A percentile compares a stretch with the other conserved stretches of the same genome.
Conservation (phyloP, 495 filamentous ascomycete genomes). For the Delitschia confertaspora region DNA sequence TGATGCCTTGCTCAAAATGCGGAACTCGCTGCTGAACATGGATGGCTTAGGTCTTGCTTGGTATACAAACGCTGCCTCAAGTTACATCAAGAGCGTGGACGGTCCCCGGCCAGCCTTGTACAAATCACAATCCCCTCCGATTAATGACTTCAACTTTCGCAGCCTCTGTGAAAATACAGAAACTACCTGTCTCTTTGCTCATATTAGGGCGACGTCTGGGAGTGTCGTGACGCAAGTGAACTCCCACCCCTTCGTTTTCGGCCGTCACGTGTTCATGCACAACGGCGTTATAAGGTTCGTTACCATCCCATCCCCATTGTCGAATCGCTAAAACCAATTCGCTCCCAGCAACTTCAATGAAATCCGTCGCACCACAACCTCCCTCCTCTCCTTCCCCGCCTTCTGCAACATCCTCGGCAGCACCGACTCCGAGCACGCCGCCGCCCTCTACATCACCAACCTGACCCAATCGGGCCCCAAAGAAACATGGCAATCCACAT, state of each 20-base stretch:
- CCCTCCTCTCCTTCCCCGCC: constrained; percentile 36
- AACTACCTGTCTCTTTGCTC: constrained; percentile 37
- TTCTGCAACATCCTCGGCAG: constrained; percentile 40
- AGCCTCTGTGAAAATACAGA: constrained; percentile 39
- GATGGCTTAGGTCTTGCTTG: constrained; percentile 43
- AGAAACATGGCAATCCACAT: constrained; percentile 36
- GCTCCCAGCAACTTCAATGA: constrained; percentile 37
- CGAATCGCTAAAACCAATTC: too few relatives aligned
- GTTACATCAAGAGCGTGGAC: constrained; percentile 26
- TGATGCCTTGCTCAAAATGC: constrained; percentile 34
- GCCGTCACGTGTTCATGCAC: constrained; percentile 43
- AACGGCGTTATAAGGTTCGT: constrained; percentile 44
- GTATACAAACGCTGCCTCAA: constrained; percentile 34
- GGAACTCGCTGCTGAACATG: constrained; percentile 43
- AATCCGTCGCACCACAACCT: constrained; percentile 37
- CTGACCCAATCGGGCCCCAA: constrained; percentile 31
- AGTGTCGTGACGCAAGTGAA: constrained; percentile 40
- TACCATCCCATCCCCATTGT: too few relatives aligned
- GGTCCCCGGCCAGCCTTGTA: constrained; percentile 39
- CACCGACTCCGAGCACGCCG: constrained; percentile 44
- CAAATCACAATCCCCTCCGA: constrained; percentile 40
- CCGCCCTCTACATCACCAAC: constrained; percentile 44
- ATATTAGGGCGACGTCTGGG: constrained; percentile 40
- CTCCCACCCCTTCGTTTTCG: constrained; percentile 46
- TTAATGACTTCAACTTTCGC: constrained; percentile 43